These are phyloP conservation scores for Epipyxis sp. DNA, from an alignment of 108 stramenopile species.

Conservation along the genomic window DNA sequence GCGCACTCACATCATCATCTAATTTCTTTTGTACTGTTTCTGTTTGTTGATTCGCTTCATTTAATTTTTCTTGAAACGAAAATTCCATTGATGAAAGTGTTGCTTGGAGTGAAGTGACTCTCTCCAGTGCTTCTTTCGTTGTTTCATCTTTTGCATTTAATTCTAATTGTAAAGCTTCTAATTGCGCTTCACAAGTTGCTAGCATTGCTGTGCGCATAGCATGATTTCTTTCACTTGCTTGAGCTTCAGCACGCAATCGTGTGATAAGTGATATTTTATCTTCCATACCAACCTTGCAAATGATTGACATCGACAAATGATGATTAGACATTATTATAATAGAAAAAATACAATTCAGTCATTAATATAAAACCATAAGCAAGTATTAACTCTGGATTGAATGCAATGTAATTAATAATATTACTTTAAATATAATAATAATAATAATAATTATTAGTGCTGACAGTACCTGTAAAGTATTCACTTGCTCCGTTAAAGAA, in stretches of 20 bases:
- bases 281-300: not conserved
- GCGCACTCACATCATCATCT: not conserved
- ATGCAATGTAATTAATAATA: no score
- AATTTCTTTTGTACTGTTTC: not conserved
- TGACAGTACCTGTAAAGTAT: no score
- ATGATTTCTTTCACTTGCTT: conserved; percentile 23
- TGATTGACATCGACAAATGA: no score
- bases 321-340: no score
- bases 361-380: no score
- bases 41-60: not conserved
- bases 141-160: not conserved
- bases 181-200: conserved; percentile 5
- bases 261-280: not conserved
- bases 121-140: not conserved
- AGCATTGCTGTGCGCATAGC: conserved; percentile 30
- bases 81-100: not conserved
- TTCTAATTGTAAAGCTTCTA: not conserved
- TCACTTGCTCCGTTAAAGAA: conserved; percentile 1
- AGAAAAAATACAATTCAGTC: no score
- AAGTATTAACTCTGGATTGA: no score
- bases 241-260: not conserved
- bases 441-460: no score
- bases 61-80: not conserved
- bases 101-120: not conserved
- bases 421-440: no score